Evolutionary conservation across 2,329 filamentous ascomycete species (phyloP).

Genomic region (Coniochaeta pulveracea): DNA sequence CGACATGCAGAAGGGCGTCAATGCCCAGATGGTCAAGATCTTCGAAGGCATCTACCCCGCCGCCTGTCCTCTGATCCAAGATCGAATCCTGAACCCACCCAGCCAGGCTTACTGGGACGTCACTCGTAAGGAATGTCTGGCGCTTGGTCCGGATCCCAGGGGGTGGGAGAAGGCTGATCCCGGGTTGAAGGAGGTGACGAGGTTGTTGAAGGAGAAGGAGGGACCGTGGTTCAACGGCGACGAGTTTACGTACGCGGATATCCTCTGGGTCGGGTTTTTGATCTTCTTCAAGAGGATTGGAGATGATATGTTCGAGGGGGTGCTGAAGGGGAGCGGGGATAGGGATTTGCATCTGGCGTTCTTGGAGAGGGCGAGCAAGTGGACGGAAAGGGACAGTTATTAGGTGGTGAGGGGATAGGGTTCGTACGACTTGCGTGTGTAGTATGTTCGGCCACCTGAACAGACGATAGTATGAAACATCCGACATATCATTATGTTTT

Average conservation of each 20-base stretch:
- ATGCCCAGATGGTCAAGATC: constrained; percentile 22
- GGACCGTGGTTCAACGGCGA: constrained; percentile 53
- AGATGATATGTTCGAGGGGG: constrained; percentile 19
- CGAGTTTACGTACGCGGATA: constrained; percentile 43
- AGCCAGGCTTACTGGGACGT: constrained; percentile 43
- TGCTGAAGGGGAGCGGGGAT: constrained; percentile 26
- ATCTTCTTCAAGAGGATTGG: constrained; percentile 24
- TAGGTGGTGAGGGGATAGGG: no score
- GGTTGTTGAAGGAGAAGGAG: constrained; percentile 40
- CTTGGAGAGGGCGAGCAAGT: constrained; percentile 28
- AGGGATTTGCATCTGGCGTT: constrained; percentile 23
- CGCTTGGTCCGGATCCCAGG: constrained; percentile 40
- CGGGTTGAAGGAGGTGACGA: constrained; percentile 23
- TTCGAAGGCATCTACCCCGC: constrained; percentile 24
- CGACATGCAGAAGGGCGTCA: constrained; percentile 31
- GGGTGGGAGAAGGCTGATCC: constrained; percentile 27
- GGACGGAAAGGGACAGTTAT: constrained; percentile 26
- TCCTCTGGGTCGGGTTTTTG: constrained; percentile 28
- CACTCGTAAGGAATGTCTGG: constrained; percentile 35
- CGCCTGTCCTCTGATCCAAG: constrained; percentile 35
- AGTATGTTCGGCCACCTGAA: no score
- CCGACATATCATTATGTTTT: no score
- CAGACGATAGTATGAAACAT: no score
- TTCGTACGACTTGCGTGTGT: no score
- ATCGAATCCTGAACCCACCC: constrained; percentile 34